phyloP scores from a whole-genome alignment of 2,329 filamentous ascomycete species.

The Knufia fluminis region DNA sequence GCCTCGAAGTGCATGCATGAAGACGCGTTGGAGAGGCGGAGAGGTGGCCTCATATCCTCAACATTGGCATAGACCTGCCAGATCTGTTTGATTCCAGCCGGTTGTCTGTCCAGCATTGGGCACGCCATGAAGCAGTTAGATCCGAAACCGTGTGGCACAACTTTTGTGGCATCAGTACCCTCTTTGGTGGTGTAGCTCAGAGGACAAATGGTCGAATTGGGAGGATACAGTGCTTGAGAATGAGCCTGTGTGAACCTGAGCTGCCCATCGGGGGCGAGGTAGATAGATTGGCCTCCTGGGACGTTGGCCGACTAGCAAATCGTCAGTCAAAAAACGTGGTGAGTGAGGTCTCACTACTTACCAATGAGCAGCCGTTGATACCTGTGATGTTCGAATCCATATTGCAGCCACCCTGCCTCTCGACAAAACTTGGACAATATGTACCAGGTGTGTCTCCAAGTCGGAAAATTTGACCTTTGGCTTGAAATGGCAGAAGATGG shows the following conservation, averaged over 20 bases:
- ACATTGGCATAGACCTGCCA: constrained; percentile 36
- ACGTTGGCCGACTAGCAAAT: constrained; percentile 41
- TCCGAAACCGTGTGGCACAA: constrained; percentile 29
- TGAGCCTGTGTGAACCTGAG: constrained; percentile 50
- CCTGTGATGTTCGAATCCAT: constrained; percentile 41
- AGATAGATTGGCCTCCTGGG: constrained; percentile 55
- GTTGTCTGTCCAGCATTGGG: constrained; percentile 20
- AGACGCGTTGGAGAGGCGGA: constrained; percentile 26
- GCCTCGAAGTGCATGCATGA: constrained; percentile 35
- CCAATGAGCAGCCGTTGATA: constrained; percentile 30
- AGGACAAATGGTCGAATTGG: constrained; percentile 42
- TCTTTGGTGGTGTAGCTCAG: constrained; percentile 34
- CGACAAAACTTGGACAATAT: constrained; percentile 40
- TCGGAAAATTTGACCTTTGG: constrained; percentile 41
- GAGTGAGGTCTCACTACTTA: constrained; percentile 18
- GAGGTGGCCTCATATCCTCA: constrained; percentile 32
- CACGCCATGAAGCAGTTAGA: constrained; percentile 38
- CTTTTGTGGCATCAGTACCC: constrained; percentile 24
- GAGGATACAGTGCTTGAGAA: constrained; percentile 40
- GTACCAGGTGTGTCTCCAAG: constrained; percentile 39
- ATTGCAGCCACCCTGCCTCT: constrained; percentile 28
- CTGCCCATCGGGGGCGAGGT: constrained; percentile 45
- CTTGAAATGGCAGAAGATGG: constrained; percentile 40
- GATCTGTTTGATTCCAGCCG: constrained; percentile 14
- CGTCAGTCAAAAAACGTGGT: background rate